phyloP scores from a whole-genome alignment of 805 yeast species.

The Millerozyma acaciae region DNA sequence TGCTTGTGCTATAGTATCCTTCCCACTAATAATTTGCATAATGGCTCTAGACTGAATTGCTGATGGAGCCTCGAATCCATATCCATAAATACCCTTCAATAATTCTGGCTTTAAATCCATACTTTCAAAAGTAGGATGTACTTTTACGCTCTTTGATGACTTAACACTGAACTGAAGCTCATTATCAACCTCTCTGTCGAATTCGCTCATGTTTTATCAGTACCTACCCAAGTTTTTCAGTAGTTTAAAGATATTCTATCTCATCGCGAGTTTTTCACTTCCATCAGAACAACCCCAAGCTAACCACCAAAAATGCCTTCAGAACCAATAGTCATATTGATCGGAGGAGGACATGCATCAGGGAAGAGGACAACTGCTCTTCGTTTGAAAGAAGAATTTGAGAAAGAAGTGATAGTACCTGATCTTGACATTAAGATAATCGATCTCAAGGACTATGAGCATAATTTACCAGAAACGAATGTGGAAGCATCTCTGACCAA shows the following conservation, averaged over 20 bases:
- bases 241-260: neutral
- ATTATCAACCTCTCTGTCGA: conserved; percentile 57
- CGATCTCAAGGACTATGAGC: conserved; percentile 42
- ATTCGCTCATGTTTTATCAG: conserved; percentile 38
- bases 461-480: neutral
- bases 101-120: conserved; percentile 40
- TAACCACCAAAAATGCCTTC: conserved; percentile 2
- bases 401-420: conserved; percentile 8
- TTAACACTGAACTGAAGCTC: conserved; percentile 42
- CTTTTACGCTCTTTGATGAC: conserved; percentile 50
- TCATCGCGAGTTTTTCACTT: neutral
- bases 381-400: conserved; percentile 30
- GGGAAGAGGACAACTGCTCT: conserved; percentile 45
- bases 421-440: conserved; percentile 27
- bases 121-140: conserved; percentile 45
- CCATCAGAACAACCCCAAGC: neutral
- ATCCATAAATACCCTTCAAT: conserved; percentile 63
- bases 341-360: conserved; percentile 63
- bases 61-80: conserved; percentile 95
- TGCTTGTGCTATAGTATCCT: conserved; percentile 97
- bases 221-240: neutral
- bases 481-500: too few relatives aligned
- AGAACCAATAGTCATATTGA: conserved; percentile 35
- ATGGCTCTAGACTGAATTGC: conserved; percentile 98
- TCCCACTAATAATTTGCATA: conserved; percentile 87